Evolutionary conservation across 768 basidiomycete genomes (phyloP), one percentile per base, ranked within the genome.

Genomic region (Phanerochaete carnosa): DNA sequence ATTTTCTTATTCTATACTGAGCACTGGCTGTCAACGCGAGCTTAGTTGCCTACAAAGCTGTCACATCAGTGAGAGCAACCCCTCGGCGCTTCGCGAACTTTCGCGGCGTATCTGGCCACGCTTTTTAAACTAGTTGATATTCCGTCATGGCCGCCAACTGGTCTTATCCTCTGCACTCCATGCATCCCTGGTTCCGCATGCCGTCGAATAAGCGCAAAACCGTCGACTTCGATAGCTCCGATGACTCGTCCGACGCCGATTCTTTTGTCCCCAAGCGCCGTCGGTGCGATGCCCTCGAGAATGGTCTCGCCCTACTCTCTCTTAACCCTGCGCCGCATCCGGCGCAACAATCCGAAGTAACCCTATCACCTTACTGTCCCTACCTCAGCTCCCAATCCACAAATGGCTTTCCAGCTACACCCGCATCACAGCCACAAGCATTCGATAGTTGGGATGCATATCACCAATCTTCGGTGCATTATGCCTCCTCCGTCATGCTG

Each of bases 231-330:
- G 66, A 69, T 45, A 62, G 56, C 32, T 47, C 56, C 9, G 58
- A 57, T 15, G 60, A 63, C 57, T 60, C 52, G 22, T 56, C 62
- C 39, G 46, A 49, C 64, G 51, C 37, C 39, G 60, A 39, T n/a
- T 45, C 45, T 33, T 29, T 8, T 61, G 23, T 12, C 53, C 62
- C 45, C 56, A 69, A 87, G 70, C 80, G 85, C 8, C 77, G 75
- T 55, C 77, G 79, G 65, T 80, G 73, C 66, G 76, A 69, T 63
- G 73, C 74, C 22, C 74, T 89, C 3, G 87, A 89, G 72, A 75
- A 74, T 54, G 84, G 83, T 1, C 72, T 89, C 50, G 84, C 86
- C 22, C 77, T 82, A 64, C 77, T 89, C 66, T 68, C 72, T 0
- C 71, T 79, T 19, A 68, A 49, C 52, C 58, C 28, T 45, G 13